Base-by-base conservation (phyloP, 1,284 basidiomycete genomes). In the Moesziomyces aphidis region DNA sequence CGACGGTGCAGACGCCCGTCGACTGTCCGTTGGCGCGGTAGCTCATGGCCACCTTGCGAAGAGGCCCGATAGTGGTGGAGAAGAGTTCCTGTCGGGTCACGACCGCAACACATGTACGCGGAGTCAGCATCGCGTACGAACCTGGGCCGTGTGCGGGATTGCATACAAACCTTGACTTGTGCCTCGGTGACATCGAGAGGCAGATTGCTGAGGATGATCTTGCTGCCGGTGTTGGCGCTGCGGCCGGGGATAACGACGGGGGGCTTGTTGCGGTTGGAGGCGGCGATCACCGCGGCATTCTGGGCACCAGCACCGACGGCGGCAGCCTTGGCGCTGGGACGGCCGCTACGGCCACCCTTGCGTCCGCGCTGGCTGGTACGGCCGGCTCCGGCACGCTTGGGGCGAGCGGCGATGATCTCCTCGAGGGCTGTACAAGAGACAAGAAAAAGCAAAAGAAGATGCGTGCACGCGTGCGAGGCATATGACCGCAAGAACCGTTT, bases 201-300 rank as follows among this genome's bases (percentile, higher is more conserved):
- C 61, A 99, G 90, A 85, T 97, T 97, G 79, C 93, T 95, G 69
- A 99, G 93, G 80, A 98, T 94, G 80, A 98, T 96, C 88, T 98
- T 98, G 86, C 92, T 81, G 45, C 80, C 80, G 26, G 61, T 58
- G 49, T 63, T 59, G 46, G 51, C 62, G 58, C 65, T 66, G 28
- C 81, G 78, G 46, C 80, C 80, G 21, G 83, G 83, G 62, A 84
- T 80, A 21, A 84, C 79, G 31, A 84, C 66, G 48, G 83, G 82
- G 17, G 79, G 74, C 69, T 77, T 78, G 73, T 77, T 77, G 59
- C 78, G 79, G 72, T 82, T 83, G 52, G 76, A 74, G 19, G 82
- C 80, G 26, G 79, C 75, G n/a, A 77, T 58, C 15, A 73, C 76
- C 31, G 77, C 73, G 42, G 81, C 80, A 61, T 67, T 69, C 56